Base-by-base conservation (phyloP, 805 yeast species). In the Pichia heedii region DNA sequence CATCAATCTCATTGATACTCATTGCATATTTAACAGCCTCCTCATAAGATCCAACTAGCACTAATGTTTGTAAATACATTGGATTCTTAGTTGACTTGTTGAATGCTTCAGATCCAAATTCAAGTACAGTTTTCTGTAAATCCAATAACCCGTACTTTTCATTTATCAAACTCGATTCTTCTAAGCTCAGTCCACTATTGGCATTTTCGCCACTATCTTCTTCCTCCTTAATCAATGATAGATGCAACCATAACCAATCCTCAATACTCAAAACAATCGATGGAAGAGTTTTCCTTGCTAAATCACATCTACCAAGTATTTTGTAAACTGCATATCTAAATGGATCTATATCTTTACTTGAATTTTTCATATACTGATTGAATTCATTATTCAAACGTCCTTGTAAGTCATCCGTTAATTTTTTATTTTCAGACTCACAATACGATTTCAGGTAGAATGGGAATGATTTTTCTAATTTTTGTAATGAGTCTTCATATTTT, bases 181-280 rank as follows among this genome's bases (percentile, higher is more conserved):
- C 32, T 13, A 22, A n/a, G n/a, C 5, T 22, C 4, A 22, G 8
- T 22, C 67, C 70, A 16, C 39, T 36, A 18, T 12, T 33, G 10
- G 15, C 9, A 21, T 18, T 21, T 26, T 45, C 51, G n/a, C 47
- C 49, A 15, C 62, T 64, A 33, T 52, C 15, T 18, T 47, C 57
- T 37, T 68, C 73, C 54, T 85, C 90, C 44, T 79, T 76, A 15
- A 84, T 77, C 24, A 90, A 70, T 62, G 79, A 73, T 44, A 93
- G 71, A 62, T 93, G 97, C 58, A 84, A 77, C 98, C 98, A 90
- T 40, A 90, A 62, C 97, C 97, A 90, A 65, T 90, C 97, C 62
- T 90, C 97, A 39, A 89, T 76, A 46, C 94, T 84, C 32, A 79
- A 64, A 26, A 90, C 76, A 33, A 75, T 68, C n/a, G 79, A 61